These are phyloP conservation scores for Phlebiopsis gigantea DNA, from an alignment of 768 basidiomycete species.

Conservation along the genomic window DNA sequence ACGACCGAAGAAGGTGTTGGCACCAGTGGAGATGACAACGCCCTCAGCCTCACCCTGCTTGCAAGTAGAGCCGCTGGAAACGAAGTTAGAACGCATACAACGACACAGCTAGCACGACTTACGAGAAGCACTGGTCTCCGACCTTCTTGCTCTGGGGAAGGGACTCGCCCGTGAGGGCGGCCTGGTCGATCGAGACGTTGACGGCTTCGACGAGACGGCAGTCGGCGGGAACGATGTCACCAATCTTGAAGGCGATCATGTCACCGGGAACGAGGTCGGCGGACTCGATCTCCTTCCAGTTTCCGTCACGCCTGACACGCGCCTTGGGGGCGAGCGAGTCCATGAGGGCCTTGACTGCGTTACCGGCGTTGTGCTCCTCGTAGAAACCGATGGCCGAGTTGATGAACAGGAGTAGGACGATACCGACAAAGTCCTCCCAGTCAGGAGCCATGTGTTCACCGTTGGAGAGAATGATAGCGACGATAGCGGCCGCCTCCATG, in stretches of 20 bases:
- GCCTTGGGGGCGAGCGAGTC: slow-evolving; percentile 98
- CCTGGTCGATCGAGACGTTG: slow-evolving; percentile 98
- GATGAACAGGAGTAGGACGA: slow-evolving; percentile 78
- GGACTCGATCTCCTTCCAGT: slow-evolving; percentile 90
- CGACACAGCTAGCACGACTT: slow-evolving; percentile 31
- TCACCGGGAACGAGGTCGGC: slow-evolving; percentile 90
- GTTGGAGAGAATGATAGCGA: slow-evolving; percentile 94
- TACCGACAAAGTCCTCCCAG: slow-evolving; percentile 98
- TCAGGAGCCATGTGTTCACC: slow-evolving; percentile 83
- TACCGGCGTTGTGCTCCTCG: slow-evolving; percentile 95
- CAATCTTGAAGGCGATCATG: slow-evolving; percentile 97
- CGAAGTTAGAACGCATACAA: slow-evolving; percentile 8
- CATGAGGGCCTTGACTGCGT: slow-evolving; percentile 99
- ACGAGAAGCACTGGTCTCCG: slow-evolving; percentile 98
- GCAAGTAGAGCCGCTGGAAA: slow-evolving; percentile 84
- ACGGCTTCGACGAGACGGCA: slow-evolving; percentile 95
- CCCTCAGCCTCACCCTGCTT: slow-evolving; percentile 99
- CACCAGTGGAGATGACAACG: slow-evolving; percentile 95
- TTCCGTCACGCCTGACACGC: slow-evolving; percentile 80
- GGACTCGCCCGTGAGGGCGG: slow-evolving; percentile 96
- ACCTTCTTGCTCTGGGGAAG: slow-evolving; percentile 89
- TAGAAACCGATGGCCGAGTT: slow-evolving; percentile 98
- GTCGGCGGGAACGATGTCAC: slow-evolving; percentile 96
- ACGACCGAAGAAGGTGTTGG: slow-evolving; percentile 99
- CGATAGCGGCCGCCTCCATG: slow-evolving; percentile 95